Evolutionary conservation across 495 filamentous ascomycete genomes (phyloP), one percentile per base, ranked within the genome.

Genomic region (Aspergillus taichungensis): DNA sequence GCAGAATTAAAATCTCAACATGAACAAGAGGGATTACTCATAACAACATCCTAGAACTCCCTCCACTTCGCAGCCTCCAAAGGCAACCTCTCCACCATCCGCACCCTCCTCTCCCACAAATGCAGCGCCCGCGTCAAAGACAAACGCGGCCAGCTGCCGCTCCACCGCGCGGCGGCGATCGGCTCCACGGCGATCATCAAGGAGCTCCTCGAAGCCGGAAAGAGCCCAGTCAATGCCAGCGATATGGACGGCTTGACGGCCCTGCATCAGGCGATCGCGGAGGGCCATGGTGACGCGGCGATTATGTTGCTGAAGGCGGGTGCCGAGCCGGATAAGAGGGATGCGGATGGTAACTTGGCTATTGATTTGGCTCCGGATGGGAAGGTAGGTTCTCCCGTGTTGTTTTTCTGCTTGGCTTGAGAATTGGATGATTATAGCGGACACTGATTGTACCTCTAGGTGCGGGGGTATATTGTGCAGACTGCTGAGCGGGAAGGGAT

Each of bases 11-110:
- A 24, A 24, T 24, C 18, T 24, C 18, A 2, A 24, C 12, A 8
- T 10, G 8, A 43, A 29, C 6, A 11, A 31, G 8, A 28, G n/a
- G 8, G 24, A 6, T 30, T 8, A 28, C 24, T 10, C 13, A 30
- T 13, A 8, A 37, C 18, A 13, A 14, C 10, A 31, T 6, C 6
- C 13, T 28, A 73, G 80, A 95, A 90, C 30, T 86, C 87, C 10
- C 76, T 99, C 8, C 92, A 97, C 61, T 95, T 99, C 59, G 75
- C 83, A 39, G 84, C 87, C 37, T 95, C 89, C 40, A 97, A 99
- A 59, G 75, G 77, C 56, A 88, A 90, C 63, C 72, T 95, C 34
- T 83, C 87, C 46, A 74, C 82, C 10, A 87, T 89, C 6, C 85
- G 85, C 34, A 85, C 76, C 46, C 77, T 99, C 13, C 66, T 97